Evolutionary conservation across 1,284 basidiomycete genomes (phyloP), one percentile per base, ranked within the genome.

Genomic region (Heterobasidion parviporum): DNA sequence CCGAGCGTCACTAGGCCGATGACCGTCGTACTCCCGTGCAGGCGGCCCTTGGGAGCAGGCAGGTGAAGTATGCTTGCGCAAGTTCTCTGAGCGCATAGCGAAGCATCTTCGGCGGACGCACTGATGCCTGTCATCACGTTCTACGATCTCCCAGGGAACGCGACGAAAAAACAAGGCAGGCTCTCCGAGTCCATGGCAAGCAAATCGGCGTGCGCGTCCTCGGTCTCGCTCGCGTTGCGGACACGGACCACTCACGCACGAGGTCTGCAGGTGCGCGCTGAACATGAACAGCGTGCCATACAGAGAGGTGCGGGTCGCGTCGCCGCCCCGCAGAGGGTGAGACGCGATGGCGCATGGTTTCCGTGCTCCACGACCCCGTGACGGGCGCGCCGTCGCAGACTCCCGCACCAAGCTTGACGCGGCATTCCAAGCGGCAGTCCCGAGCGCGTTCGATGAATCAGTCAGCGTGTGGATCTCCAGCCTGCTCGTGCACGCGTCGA

Each of bases 371-470:
- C 72, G 72, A 46, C 63, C 66, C 41, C n/a, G 60, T 63, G 2
- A 57, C 74, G 34, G 68, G 69, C 59, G 67, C 6, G 69, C 72
- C 56, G 69, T 74, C 61, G 67, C 64, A 34, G 50, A 61, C 5
- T 53, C 64, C 12, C 63, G 60, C 54, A 63, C 63, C 57, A 60
- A 64, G 43, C 57, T 71, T 56, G 69, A 68, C 8, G 66, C 64
- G 0, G 44, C 2, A 45, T 63, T 76, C 1, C 70, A 70, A 43
- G 59, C 62, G 1, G 68, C 69, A 2, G 73, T 75, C 56, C 51
- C 57, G 12, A 58, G 63, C 9, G 59, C 61, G 3, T 62, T 68
- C 52, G 6, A 41, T 14, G 16, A 18, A 33, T 45, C 49, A 3
- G 41, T 56, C 1, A 12, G 61, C 41, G 36, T 20, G 32, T 8